These are phyloP conservation scores for Rhizopus delemar DNA, from an alignment of 371 early-diverging fungal species.

Conservation along the genomic window DNA sequence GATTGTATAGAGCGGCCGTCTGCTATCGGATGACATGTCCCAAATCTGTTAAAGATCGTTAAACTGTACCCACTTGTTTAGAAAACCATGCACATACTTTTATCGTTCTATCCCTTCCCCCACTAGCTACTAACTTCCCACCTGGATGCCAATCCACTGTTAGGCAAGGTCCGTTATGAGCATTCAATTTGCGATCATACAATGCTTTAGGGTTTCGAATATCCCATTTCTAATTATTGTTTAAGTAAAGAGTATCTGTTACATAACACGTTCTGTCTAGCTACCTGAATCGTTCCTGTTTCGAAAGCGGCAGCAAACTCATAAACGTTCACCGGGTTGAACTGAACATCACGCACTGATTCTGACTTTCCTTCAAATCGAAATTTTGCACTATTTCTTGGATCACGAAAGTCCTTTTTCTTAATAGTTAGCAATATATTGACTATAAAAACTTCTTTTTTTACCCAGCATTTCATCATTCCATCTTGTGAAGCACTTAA, in stretches of 20 bases:
- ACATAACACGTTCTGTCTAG: not conserved
- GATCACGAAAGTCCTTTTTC: conserved; percentile 70
- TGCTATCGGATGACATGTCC: conserved; percentile 74
- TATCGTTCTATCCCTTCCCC: conserved; percentile 82
- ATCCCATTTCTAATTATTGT: conserved; percentile 71
- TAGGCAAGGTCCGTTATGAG: conserved; percentile 77
- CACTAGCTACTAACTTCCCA: conserved; percentile 77
- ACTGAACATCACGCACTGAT: conserved; percentile 84
- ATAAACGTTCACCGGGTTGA: conserved; percentile 60
- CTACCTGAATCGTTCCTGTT: conserved; percentile 81
- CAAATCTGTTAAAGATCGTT: conserved; percentile 56
- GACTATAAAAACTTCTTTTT: conserved; percentile 1
- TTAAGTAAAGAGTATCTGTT: not conserved
- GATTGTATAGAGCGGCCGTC: conserved; percentile 65
- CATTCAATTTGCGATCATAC: conserved; percentile 71
- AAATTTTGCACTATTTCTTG: conserved; percentile 48
- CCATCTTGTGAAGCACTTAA: conserved; percentile 85
- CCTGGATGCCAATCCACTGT: conserved; percentile 83
- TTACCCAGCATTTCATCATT: conserved; percentile 79
- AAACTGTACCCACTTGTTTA: not conserved
- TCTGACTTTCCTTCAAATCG: conserved; percentile 82
- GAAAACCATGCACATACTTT: conserved; percentile 47
- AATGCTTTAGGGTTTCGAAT: conserved; percentile 64
- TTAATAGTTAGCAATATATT: not conserved
- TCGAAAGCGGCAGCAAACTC: conserved; percentile 89